Evolutionary conservation across 129 eudicot genomes (phyloP).

Genomic region (Sambucus nigra): DNA sequence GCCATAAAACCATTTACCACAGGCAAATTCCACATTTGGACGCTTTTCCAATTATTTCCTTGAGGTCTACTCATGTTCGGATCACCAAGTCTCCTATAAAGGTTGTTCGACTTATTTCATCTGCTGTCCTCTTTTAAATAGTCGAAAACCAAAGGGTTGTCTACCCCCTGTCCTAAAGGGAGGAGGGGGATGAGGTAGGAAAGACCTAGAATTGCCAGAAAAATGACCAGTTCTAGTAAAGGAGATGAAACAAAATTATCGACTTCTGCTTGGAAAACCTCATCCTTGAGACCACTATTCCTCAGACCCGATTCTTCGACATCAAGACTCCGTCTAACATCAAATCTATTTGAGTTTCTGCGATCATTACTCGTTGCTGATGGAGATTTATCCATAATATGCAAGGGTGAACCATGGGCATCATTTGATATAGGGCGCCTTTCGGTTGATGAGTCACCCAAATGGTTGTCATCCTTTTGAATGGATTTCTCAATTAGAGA

Average conservation of each 20-base stretch:
- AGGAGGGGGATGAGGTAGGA: conserved; percentile 39
- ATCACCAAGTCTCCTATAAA: conserved; percentile 63
- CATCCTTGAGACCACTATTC: conserved; percentile 63
- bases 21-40: conserved; percentile 80
- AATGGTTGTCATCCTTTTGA: conserved; percentile 48
- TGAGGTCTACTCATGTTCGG: conserved; percentile 56
- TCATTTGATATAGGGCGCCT: conserved; percentile 44
- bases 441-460: conserved; percentile 34
- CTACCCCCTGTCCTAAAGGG: conserved; percentile 40
- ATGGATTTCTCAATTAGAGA: conserved; percentile 36
- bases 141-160: conserved; percentile 41
- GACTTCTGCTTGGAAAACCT: conserved; percentile 46
- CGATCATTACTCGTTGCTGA: conserved; percentile 57
- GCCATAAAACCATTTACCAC: conserved; percentile 73
- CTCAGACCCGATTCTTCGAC: conserved; percentile 58
- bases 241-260: conserved; percentile 73
- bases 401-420: conserved; percentile 41
- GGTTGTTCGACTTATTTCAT: conserved; percentile 46
- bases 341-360: conserved; percentile 41
- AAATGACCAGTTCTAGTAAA: conserved; percentile 30
- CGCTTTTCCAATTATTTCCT: conserved; percentile 70
- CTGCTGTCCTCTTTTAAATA: conserved; percentile 56
- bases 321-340: conserved; percentile 52
- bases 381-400: conserved; percentile 55
- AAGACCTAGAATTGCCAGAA: conserved; percentile 46